A percentile compares a stretch with the other conserved stretches of the same genome.
phyloP scores from a whole-genome alignment of 1,284 basidiomycete species.

The Ganoderma lucidum region DNA sequence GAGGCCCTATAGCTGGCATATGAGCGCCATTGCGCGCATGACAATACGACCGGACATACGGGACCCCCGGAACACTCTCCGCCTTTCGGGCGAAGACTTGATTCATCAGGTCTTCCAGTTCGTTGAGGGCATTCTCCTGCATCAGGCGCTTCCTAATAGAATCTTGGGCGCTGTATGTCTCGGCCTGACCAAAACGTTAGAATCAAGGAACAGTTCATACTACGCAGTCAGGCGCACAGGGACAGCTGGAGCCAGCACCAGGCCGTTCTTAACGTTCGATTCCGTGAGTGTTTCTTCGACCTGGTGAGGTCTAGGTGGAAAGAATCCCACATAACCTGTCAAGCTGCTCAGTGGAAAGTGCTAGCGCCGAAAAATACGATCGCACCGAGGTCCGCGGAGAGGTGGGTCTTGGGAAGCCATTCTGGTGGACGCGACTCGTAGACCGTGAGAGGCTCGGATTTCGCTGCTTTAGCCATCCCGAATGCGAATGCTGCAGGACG shows the following conservation, averaged over 20 bases:
- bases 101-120: conserved; percentile 82
- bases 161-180: conserved; percentile 66
- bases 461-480: conserved; percentile 38
- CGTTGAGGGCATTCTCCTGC: conserved; percentile 62
- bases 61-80: conserved; percentile 61
- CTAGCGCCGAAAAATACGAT: conserved; percentile 25
- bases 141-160: conserved; percentile 60
- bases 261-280: conserved; percentile 82
- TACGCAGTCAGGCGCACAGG: conserved; percentile 52
- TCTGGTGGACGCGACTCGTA: conserved; percentile 74
- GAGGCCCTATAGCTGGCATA: conserved; percentile 57
- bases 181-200: conserved; percentile 53
- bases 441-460: conserved; percentile 51
- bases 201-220: too few relatives aligned
- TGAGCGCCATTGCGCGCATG: conserved; percentile 7
- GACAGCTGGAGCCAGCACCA: conserved; percentile 66
- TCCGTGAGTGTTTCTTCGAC: conserved; percentile 88
- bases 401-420: conserved; percentile 75
- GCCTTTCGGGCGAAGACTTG: conserved; percentile 77
- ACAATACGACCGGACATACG: conserved; percentile 54
- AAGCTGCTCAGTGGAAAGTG: conserved; percentile 15
- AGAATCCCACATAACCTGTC: conserved; percentile 87
- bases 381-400: conserved; percentile 71
- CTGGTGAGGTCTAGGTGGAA: conserved; percentile 84
- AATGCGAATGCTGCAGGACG: too few relatives aligned